Conservation (phyloP, 352 stramenopile species). For the Pythium aristosporum region DNA sequence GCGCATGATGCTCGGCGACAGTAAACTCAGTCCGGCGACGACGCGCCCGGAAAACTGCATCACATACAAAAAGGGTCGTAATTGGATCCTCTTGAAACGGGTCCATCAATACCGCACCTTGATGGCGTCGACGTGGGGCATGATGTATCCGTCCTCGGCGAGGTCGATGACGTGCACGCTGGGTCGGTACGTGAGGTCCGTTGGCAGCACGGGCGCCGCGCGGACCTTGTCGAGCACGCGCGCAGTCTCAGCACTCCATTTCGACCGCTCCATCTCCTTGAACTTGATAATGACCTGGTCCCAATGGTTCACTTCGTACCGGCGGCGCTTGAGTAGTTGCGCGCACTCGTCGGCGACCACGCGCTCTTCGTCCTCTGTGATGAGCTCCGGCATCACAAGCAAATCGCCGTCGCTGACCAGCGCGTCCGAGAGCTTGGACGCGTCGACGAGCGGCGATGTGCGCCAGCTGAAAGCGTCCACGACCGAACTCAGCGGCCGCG, state of each 20-base stretch:
- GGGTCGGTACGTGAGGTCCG: conserved; percentile 66
- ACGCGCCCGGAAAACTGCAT: conserved; percentile 79
- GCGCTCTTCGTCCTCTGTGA: conserved; percentile 72
- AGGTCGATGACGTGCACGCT: conserved; percentile 84
- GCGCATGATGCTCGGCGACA: conserved; percentile 83
- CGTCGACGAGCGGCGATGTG: conserved; percentile 39
- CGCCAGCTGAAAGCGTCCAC: conserved; percentile 22
- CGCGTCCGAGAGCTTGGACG: conserved; percentile 51
- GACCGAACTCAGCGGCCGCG: conserved; percentile 24
- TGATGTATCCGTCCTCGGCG: conserved; percentile 80
- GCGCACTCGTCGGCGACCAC: conserved; percentile 72
- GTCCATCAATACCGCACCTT: conserved; percentile 38
- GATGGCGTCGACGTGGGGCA: conserved; percentile 83
- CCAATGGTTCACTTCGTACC: conserved; percentile 82
- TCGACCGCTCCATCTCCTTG: conserved; percentile 86
- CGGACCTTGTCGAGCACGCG: conserved; percentile 68
- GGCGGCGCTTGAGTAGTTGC: conserved; percentile 59
- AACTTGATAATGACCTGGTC: conserved; percentile 87
- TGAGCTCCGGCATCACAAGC: conserved; percentile 61
- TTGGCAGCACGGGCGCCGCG: conserved; percentile 52
- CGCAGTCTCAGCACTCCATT: conserved; percentile 71
- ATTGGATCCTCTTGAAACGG: too few relatives aligned
- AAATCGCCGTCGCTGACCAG: conserved; percentile 62
- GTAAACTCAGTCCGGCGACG: conserved; percentile 70
- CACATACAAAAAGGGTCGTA: too few relatives aligned